Conservation (phyloP, 2,329 filamentous ascomycete species). For the Ophiostoma tasmaniense region DNA sequence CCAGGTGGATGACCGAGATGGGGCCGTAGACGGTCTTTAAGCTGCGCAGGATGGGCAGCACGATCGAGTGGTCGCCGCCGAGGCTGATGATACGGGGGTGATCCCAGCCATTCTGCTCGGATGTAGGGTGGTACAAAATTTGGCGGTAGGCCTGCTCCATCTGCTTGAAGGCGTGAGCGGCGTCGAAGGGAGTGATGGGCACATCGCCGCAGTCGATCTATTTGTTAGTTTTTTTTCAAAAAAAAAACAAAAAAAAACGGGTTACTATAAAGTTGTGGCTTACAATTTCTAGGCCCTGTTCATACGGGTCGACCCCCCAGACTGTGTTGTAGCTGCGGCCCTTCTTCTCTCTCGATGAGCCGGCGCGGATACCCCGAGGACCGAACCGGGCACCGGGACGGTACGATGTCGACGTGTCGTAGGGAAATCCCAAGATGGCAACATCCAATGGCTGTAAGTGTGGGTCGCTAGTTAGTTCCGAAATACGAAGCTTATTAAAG, state of each 20-base stretch:
- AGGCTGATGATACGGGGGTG: constrained; percentile 21
- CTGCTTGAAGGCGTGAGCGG: constrained; percentile 22
- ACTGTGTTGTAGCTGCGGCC: constrained; percentile 19
- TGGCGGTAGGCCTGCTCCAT: constrained; percentile 21
- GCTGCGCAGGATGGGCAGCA: constrained; percentile 25
- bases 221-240: background rate
- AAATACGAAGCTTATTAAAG: background rate
- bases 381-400: constrained; percentile 20
- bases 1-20: constrained; percentile 27
- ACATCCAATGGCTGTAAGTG: constrained; percentile 17
- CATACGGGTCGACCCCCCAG: constrained; percentile 18
- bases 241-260: too few species aligned
- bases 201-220: constrained; percentile 22
- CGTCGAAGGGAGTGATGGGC: constrained; percentile 22
- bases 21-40: constrained; percentile 26
- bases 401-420: constrained; percentile 21
- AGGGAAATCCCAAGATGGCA: constrained; percentile 19
- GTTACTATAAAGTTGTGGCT: background rate
- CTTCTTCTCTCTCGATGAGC: constrained; percentile 19
- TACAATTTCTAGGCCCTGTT: constrained; percentile 10
- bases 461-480: background rate
- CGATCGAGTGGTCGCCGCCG: constrained; percentile 28
- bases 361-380: constrained; percentile 18
- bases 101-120: constrained; percentile 12
- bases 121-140: constrained; percentile 14